Conservation (phyloP, 768 basidiomycete species). For the Amanita inopinata region DNA sequence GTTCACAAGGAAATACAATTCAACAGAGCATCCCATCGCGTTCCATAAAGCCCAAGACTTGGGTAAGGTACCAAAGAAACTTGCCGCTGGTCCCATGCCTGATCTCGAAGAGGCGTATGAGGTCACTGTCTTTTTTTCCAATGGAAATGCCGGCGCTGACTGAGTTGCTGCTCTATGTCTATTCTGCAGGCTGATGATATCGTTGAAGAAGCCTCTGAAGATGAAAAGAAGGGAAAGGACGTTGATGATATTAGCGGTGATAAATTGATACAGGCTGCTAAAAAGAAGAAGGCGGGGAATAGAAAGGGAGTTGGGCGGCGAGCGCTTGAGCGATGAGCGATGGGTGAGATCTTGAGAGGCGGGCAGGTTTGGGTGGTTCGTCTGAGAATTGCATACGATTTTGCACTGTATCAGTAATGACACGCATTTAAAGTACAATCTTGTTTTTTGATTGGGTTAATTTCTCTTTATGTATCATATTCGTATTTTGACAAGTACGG, state of each 20-base stretch:
- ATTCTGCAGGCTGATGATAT: constrained; percentile 34
- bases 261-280: constrained; percentile 28
- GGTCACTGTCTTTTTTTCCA: no score
- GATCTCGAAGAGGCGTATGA: constrained; percentile 92
- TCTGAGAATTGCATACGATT: no score
- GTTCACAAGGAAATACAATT: constrained; percentile 90
- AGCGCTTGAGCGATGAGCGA: no score
- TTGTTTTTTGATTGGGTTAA: no score
- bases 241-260: constrained; percentile 24
- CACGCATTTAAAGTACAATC: no score
- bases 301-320: constrained; percentile 6
- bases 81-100: constrained; percentile 64
- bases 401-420: no score
- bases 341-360: no score
- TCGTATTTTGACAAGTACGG: no score
- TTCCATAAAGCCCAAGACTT: constrained; percentile 85
- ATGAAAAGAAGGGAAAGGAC: constrained; percentile 28
- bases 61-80: constrained; percentile 73
- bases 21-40: constrained; percentile 82
- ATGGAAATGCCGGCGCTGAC: no score
- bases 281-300: constrained; percentile 27
- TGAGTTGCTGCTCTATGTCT: no score
- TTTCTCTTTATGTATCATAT: no score
- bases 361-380: no score
- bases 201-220: constrained; percentile 38